These are phyloP conservation scores for Xenosphaeropsis pyriputrescens DNA, from an alignment of 2,329 filamentous ascomycete species.

Conservation along the genomic window DNA sequence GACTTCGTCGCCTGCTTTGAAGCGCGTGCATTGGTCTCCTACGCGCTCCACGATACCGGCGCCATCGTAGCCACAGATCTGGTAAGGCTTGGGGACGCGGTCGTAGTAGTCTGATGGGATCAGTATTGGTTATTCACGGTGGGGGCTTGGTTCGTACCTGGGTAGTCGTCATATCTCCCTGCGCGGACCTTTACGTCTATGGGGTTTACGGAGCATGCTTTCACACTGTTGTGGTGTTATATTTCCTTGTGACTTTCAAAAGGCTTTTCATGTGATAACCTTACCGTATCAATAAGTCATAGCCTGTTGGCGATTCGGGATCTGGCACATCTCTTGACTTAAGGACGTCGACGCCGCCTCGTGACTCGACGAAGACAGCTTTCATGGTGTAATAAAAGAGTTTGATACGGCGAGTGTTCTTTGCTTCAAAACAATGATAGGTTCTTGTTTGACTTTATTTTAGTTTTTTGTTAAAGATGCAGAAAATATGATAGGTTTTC, in stretches of 20 bases:
- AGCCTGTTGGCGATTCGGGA: conserved; percentile 9
- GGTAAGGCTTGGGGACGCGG: conserved; percentile 11
- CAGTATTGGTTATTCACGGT: background rate
- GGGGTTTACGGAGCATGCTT: conserved; percentile 23
- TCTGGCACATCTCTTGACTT: background rate
- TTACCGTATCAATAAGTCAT: conserved; percentile 21
- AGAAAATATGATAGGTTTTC: too few species aligned
- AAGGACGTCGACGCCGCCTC: background rate
- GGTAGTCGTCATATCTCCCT: conserved; percentile 21
- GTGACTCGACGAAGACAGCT: background rate
- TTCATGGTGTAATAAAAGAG: background rate
- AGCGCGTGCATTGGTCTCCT: conserved; percentile 18
- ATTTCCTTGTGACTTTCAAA: background rate
- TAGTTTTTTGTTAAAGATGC: too few species aligned
- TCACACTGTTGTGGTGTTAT: conserved; percentile 12
- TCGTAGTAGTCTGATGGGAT: conserved; percentile 18
- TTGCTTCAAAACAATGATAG: too few species aligned
- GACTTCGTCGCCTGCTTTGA: conserved; percentile 26
- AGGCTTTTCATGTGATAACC: background rate
- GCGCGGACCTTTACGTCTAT: conserved; percentile 22
- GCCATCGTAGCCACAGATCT: conserved; percentile 28
- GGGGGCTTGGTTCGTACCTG: conserved; percentile 4
- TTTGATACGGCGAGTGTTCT: too few species aligned
- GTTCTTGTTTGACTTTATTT: too few species aligned
- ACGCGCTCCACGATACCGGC: conserved; percentile 22